Percentiles rank a stretch among this genome's conserved stretches.
Conservation (phyloP, 2,329 filamentous ascomycete species). For the Hypomyces perniciosus region DNA sequence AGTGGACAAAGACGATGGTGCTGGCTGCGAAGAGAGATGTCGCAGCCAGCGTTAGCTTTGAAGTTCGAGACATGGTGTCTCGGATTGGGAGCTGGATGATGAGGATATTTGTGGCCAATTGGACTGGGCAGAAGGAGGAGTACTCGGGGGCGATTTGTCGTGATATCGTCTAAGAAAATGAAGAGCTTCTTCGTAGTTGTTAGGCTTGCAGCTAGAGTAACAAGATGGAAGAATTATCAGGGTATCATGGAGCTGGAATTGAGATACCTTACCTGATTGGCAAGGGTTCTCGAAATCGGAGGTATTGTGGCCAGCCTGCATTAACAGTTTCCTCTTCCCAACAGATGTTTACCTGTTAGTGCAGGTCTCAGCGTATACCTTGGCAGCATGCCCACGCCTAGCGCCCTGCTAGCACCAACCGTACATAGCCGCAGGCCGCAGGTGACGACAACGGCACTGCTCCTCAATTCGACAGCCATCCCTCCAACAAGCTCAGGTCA, state of each 20-base stretch:
- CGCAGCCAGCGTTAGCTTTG: slow-evolving; percentile 75
- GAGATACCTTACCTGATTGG: background rate
- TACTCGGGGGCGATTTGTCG: background rate
- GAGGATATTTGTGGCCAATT: background rate
- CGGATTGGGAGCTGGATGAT: background rate
- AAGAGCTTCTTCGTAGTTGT: background rate
- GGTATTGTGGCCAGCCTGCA: background rate
- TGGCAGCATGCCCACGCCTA: background rate
- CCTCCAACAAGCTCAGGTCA: too few species aligned
- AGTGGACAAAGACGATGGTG: slow-evolving; percentile 83
- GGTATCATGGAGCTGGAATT: background rate
- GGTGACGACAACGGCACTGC: slow-evolving; percentile 10
- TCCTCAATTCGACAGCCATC: background rate
- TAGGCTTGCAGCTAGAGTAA: background rate
- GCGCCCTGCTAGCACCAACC: slow-evolving; percentile 1
- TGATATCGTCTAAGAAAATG: background rate
- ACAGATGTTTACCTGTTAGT: background rate
- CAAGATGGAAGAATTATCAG: background rate
- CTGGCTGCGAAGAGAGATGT: slow-evolving; percentile 70
- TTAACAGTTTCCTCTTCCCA: background rate
- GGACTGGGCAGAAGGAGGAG: background rate
- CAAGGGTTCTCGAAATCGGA: background rate
- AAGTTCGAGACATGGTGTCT: slow-evolving; percentile 72
- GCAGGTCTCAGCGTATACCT: background rate
- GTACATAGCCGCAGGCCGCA: slow-evolving; percentile 1